Percentiles rank a stretch among this genome's conserved stretches.
Conservation (phyloP, 306 rosid genomes). For the Macrotyloma uniflorum region DNA sequence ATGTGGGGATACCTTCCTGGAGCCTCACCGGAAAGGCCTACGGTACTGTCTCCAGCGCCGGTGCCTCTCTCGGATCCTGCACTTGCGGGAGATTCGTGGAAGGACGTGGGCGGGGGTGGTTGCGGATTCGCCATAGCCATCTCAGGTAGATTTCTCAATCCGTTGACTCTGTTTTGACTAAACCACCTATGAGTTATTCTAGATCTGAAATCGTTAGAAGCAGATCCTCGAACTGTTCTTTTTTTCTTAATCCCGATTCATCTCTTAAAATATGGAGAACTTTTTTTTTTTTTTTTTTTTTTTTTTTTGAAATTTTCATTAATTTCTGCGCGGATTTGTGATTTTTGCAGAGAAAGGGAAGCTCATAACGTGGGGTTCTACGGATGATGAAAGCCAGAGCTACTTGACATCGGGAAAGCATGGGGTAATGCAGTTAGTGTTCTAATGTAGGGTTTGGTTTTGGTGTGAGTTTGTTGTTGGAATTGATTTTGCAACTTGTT, state of each 20-base stretch:
- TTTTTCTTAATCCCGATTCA: not conserved
- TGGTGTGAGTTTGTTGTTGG: conserved; percentile 34
- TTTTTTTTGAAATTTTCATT: not conserved
- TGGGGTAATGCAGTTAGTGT: conserved; percentile 68
- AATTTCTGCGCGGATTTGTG: not conserved
- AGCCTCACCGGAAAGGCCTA: conserved; percentile 67
- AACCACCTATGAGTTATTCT: not conserved
- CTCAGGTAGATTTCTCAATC: conserved; percentile 65
- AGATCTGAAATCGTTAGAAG: conserved; percentile 28
- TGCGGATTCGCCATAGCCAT: conserved; percentile 93
- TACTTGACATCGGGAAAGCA: conserved; percentile 73
- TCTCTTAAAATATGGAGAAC: not conserved
- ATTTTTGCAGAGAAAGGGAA: conserved; percentile 63
- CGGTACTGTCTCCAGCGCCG: conserved; percentile 56
- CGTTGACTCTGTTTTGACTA: conserved; percentile 30
- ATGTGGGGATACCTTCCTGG: conserved; percentile 97
- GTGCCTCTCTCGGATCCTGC: conserved; percentile 49
- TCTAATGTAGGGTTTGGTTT: conserved; percentile 29
- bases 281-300: not conserved
- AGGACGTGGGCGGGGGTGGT: conserved; percentile 84
- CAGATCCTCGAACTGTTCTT: not conserved
- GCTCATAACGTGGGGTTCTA: conserved; percentile 85
- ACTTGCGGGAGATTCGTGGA: conserved; percentile 61
- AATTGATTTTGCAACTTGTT: conserved; percentile 57
- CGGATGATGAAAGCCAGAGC: conserved; percentile 76